Evolutionary conservation across 176 grass and related monocot species (phyloP).

Genomic region (Oryza rufipogon): DNA sequence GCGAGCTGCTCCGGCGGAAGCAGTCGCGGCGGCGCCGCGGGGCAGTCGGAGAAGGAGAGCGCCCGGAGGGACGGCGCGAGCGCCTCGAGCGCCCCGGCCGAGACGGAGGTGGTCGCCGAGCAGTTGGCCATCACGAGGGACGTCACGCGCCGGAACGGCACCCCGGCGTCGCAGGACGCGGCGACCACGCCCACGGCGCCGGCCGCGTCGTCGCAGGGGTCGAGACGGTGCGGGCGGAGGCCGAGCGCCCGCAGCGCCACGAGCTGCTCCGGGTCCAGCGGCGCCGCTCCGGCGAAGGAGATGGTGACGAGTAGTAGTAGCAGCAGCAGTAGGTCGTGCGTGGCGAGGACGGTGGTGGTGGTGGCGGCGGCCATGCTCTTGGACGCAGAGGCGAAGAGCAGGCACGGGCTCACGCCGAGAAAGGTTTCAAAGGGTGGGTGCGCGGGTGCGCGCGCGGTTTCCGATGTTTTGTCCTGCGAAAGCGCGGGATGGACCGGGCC

Average conservation of each 20-base stretch:
- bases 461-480: background rate
- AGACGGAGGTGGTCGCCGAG: constrained; percentile 72
- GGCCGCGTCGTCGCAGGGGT: constrained; percentile 56
- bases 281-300: constrained; percentile 1
- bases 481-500: background rate
- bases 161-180: constrained; percentile 65
- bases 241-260: constrained; percentile 76
- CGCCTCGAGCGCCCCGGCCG: constrained; percentile 60
- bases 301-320: constrained; percentile 5
- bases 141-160: constrained; percentile 71
- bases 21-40: constrained; percentile 53
- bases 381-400: constrained; percentile 28
- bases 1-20: constrained; percentile 63
- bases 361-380: constrained; percentile 11
- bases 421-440: constrained; percentile 27
- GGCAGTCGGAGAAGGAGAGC: constrained; percentile 64
- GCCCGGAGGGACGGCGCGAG: constrained; percentile 65
- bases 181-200: constrained; percentile 31
- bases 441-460: constrained; percentile 31
- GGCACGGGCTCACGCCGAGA: constrained; percentile 10
- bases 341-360: background rate
- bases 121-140: constrained; percentile 80
- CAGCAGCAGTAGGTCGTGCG: background rate
- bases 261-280: constrained; percentile 78
- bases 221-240: constrained; percentile 30